Conservation (phyloP, 495 filamentous ascomycete genomes). For the Lasiosphaeria ovina region DNA sequence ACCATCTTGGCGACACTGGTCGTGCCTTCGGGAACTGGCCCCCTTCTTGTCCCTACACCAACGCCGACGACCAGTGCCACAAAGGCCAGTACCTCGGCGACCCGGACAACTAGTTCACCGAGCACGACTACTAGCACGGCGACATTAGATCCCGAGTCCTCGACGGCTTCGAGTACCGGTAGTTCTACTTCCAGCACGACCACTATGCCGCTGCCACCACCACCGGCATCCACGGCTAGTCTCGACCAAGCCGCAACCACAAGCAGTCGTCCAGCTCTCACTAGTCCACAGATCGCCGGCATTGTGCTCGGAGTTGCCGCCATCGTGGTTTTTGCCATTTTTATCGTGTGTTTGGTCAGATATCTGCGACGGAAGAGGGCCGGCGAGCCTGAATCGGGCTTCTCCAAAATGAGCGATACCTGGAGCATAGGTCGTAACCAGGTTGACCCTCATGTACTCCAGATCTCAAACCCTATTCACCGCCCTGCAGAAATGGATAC, state of each 20-base stretch:
- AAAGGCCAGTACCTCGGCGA: not conserved
- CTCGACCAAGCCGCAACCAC: slow-evolving; percentile 15
- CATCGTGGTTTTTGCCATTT: slow-evolving; percentile 37
- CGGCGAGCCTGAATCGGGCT: slow-evolving; percentile 36
- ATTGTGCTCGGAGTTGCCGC: slow-evolving; percentile 46
- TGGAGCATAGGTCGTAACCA: slow-evolving; percentile 21
- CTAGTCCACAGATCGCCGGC: slow-evolving; percentile 42
- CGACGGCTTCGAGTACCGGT: slow-evolving; percentile 1
- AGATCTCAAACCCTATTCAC: slow-evolving; percentile 38
- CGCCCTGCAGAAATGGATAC: slow-evolving; percentile 21
- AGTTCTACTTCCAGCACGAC: too few species aligned
- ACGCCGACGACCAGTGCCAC: slow-evolving; percentile 10
- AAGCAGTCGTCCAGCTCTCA: slow-evolving; percentile 24
- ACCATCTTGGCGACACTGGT: slow-evolving; percentile 60
- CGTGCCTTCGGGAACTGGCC: slow-evolving; percentile 28
- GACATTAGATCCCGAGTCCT: slow-evolving; percentile 6
- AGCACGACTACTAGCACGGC: not conserved
- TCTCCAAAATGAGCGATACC: slow-evolving; percentile 38
- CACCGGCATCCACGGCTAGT: slow-evolving; percentile 12
- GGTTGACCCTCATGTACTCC: slow-evolving; percentile 14
- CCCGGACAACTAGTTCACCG: not conserved
- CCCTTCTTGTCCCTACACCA: slow-evolving; percentile 26
- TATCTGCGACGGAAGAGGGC: slow-evolving; percentile 38
- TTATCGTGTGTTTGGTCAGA: slow-evolving; percentile 41
- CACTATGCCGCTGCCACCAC: too few species aligned